These are phyloP conservation scores for Cinchona pubescens DNA, from an alignment of 257 asterid species.

Conservation along the genomic window DNA sequence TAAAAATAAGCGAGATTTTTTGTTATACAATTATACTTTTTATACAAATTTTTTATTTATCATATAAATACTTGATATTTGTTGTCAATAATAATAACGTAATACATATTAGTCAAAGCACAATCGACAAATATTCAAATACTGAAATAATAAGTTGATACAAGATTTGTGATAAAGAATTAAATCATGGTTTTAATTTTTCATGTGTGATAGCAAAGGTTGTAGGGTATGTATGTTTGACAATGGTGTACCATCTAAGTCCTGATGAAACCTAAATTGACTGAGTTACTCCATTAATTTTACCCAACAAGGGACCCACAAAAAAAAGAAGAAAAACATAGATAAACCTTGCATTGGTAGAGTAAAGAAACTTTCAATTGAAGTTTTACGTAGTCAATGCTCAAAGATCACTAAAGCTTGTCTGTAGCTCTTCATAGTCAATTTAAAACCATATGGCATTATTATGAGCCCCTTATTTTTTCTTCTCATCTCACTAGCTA, in stretches of 20 bases:
- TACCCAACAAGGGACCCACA: conserved; percentile 12
- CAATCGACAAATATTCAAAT: too few species aligned
- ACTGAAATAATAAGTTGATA: too few species aligned
- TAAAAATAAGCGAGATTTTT: too few species aligned
- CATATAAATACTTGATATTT: too few species aligned
- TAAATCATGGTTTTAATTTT: too few species aligned
- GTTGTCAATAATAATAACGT: too few species aligned
- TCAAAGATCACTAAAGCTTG: neutral
- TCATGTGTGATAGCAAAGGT: conserved; percentile 21
- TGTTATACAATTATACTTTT: too few species aligned
- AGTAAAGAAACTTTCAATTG: conserved; percentile 6
- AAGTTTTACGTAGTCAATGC: conserved; percentile 44
- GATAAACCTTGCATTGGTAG: neutral
- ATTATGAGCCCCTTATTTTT: neutral
- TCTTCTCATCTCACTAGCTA: neutral
- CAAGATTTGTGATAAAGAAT: too few species aligned
- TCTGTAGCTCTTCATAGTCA: neutral
- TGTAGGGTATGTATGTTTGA: conserved; percentile 23
- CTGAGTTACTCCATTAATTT: conserved; percentile 30
- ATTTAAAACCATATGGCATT: conserved; percentile 13
- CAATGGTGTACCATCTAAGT: conserved; percentile 7
- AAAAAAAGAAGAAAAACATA: neutral
- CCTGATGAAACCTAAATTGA: conserved; percentile 33
- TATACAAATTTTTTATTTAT: too few species aligned
- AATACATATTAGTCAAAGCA: too few species aligned